Conservation (phyloP, 2,329 filamentous ascomycete species). For the Penicillium oxalicum region DNA sequence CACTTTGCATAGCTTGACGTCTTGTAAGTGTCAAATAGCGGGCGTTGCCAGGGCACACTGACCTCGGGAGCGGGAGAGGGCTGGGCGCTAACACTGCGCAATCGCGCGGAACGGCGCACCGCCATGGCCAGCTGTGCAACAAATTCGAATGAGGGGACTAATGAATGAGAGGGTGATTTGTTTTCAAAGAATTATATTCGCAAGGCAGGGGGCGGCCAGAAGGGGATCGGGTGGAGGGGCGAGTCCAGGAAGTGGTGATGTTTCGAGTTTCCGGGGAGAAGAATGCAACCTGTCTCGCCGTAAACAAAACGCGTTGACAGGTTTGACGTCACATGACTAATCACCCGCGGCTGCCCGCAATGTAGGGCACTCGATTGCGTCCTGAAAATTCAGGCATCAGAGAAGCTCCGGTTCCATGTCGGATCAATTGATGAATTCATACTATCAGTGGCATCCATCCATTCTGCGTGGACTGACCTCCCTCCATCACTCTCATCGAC, state of each 20-base stretch:
- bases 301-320: constrained; percentile 15
- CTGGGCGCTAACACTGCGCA: constrained; percentile 24
- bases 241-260: constrained; percentile 1
- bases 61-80: constrained; percentile 28
- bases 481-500: too few relatives aligned
- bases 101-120: constrained; percentile 38
- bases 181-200: not conserved
- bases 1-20: constrained; percentile 3
- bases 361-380: not conserved
- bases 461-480: too few relatives aligned
- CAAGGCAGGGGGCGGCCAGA: not conserved
- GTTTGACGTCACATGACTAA: constrained; percentile 22
- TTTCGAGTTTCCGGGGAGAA: not conserved
- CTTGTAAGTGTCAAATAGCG: constrained; percentile 6
- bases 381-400: too few relatives aligned
- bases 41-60: constrained; percentile 18
- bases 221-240: not conserved
- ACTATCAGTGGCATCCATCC: too few relatives aligned
- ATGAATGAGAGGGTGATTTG: not conserved
- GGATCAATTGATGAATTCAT: too few relatives aligned
- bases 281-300: constrained; percentile 4
- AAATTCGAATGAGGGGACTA: not conserved
- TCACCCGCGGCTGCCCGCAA: not conserved
- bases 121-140: constrained; percentile 23
- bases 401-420: too few relatives aligned